Base-by-base conservation (phyloP, 805 yeast genomes). In the Candida pseudoglaebosa region DNA sequence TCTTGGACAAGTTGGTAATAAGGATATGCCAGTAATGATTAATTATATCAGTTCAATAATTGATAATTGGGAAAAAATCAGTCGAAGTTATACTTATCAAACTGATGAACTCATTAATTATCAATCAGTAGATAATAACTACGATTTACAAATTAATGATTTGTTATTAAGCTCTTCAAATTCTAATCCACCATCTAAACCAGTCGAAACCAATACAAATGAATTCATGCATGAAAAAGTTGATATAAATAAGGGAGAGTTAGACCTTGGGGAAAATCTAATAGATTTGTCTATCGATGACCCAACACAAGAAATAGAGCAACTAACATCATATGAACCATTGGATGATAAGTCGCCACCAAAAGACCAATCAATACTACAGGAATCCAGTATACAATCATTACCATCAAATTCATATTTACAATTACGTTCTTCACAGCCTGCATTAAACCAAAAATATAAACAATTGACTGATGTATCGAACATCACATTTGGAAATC, bases 11-110 rank as follows among this genome's bases (percentile, higher is more conserved):
- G 50, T 53, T n/a, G 55, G 54, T 15, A 72, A 68, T 42, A 67
- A 70, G 44, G 59, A 68, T 33, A 46, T 71, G 5, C 64, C 74
- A 5, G 67, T 82, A 13, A 78, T 82, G 1, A 65, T 70, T 17
- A 61, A 85, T 34, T 77, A 74, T 40, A 58, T 80, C 15, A 72
- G 70, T 39, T 78, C 75, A 42, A 46, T 82, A 5, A 49, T 82
- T 28, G 75, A 67, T 24, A 53, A 67, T 47, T 83, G 84, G 80
- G 55, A 50, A 2, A 45, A 47, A 4, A 56, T 75, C 9, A 45
- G 38, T 12, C 33, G 28, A 46, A 34, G 9, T 17, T 53, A 39
- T 18, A 16, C 28, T 9, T 38, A 35, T 32, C 36, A 13, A 17
- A 37, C 45, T 14, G 50, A 37, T 45, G 36, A 64, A 55, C 31